phyloP scores from a whole-genome alignment of 257 asterid species.

The Solanum paucissectum region DNA sequence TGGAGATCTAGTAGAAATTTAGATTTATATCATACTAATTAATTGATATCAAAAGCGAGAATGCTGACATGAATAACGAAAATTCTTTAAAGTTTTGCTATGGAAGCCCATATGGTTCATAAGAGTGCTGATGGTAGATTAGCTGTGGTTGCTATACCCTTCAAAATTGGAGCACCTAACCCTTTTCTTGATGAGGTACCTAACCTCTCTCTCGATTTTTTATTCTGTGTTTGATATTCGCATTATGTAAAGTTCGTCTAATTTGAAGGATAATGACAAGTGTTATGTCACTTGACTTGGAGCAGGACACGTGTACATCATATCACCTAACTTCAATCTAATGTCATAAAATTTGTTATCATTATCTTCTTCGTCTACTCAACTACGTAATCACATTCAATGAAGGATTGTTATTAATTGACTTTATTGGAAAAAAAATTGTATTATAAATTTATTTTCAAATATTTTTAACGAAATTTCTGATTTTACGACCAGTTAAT shows the following conservation, averaged over 20 bases:
- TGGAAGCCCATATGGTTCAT: slow-evolving; percentile 81
- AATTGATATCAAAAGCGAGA: not conserved
- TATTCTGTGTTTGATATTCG: not conserved
- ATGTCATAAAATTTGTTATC: too few relatives aligned
- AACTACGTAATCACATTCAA: not conserved
- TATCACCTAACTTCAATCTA: not conserved
- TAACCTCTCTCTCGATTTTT: not conserved
- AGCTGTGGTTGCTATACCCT: slow-evolving; percentile 52
- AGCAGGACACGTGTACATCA: not conserved
- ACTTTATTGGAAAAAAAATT: too few relatives aligned
- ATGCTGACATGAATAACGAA: not conserved
- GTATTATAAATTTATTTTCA: not conserved
- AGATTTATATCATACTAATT: not conserved
- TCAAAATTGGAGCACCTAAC: slow-evolving; percentile 46
- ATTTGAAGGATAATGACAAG: not conserved
- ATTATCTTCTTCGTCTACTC: too few relatives aligned
- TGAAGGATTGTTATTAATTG: not conserved
- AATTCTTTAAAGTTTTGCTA: slow-evolving; percentile 20
- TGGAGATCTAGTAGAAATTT: not conserved
- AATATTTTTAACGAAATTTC: not conserved
- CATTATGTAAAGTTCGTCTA: not conserved
- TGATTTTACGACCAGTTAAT: slow-evolving; percentile 19
- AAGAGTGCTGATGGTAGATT: slow-evolving; percentile 18
- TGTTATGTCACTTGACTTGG: not conserved
- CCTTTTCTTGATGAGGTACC: slow-evolving; percentile 35